Conservation (phyloP, 1,284 basidiomycete genomes). For the Malassezia dermatis region DNA sequence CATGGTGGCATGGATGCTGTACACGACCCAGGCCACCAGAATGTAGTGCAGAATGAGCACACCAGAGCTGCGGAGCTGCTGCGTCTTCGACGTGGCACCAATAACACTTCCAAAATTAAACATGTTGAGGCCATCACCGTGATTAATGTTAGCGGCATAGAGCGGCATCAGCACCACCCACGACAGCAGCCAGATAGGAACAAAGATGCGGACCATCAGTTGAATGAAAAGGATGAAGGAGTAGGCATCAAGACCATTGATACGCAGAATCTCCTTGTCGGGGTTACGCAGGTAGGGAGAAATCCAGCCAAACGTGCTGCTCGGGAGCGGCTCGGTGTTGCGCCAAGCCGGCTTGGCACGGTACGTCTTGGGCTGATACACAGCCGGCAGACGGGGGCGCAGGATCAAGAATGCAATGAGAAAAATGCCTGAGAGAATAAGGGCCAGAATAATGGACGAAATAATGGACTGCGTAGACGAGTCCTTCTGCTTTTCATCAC, state of each 20-base stretch:
- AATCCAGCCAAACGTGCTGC: constrained; percentile 48
- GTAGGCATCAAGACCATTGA: constrained; percentile 86
- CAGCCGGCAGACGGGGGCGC: constrained; percentile 46
- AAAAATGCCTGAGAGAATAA: constrained; percentile 39
- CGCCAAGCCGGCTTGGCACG: constrained; percentile 42
- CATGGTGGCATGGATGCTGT: constrained; percentile 71
- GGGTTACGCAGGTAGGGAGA: constrained; percentile 44
- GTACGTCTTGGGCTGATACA: constrained; percentile 49
- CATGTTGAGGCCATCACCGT: constrained; percentile 56
- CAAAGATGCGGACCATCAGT: constrained; percentile 63
- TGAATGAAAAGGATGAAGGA: constrained; percentile 80
- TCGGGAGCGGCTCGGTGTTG: constrained; percentile 41
- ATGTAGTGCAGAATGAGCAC: constrained; percentile 38
- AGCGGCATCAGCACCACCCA: constrained; percentile 56
- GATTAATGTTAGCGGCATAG: constrained; percentile 45
- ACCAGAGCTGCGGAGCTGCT: constrained; percentile 37
- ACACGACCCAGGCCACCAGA: constrained; percentile 61
- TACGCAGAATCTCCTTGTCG: constrained; percentile 39
- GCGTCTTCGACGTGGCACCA: constrained; percentile 14
- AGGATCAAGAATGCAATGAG: constrained; percentile 46
- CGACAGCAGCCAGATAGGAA: constrained; percentile 56
- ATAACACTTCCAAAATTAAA: constrained; percentile 68
- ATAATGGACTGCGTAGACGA: constrained; percentile 41
- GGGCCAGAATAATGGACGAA: constrained; percentile 43
- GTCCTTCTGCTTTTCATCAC: constrained; percentile 13